A percentile compares a stretch with the other conserved stretches of the same genome.
Evolutionary conservation across 75 land plant genomes (phyloP).

Genomic region (Cunninghamia lanceolata): DNA sequence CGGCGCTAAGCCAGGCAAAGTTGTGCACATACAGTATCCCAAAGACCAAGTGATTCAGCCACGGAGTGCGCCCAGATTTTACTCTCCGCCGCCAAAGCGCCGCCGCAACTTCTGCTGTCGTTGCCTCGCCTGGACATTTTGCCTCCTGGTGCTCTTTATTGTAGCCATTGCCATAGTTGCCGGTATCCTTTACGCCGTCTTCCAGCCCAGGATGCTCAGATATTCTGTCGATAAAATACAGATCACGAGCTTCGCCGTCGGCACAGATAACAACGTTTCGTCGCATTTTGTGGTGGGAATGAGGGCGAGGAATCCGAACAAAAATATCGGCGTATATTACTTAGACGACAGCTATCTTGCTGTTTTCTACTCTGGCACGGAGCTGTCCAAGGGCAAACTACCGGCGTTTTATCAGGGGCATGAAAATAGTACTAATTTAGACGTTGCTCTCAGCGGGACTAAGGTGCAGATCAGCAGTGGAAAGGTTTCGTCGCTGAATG

Average conservation of each 20-base stretch:
- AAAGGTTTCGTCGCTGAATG: background rate
- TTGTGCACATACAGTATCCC: background rate
- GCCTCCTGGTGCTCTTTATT: slow-evolving; percentile 28
- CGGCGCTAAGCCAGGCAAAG: too few species aligned
- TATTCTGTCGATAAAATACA: slow-evolving; percentile 13
- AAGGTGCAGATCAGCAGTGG: slow-evolving; percentile 22
- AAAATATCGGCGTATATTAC: too few species aligned
- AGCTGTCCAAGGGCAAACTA: slow-evolving; percentile 44
- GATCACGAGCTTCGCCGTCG: slow-evolving; percentile 26
- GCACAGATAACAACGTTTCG: slow-evolving; percentile 24
- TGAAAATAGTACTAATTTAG: slow-evolving; percentile 50
- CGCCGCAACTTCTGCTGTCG: slow-evolving; percentile 31
- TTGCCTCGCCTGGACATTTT: slow-evolving; percentile 43
- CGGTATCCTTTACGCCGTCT: slow-evolving; percentile 33
- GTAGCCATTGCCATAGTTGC: slow-evolving; percentile 14
- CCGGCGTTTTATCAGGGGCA: slow-evolving; percentile 22
- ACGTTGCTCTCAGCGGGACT: slow-evolving; percentile 27
- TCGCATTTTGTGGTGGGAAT: too few species aligned
- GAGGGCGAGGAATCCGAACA: too few species aligned
- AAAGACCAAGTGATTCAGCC: background rate
- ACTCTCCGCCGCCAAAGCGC: slow-evolving; percentile 31
- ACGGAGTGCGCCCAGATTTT: slow-evolving; percentile 1
- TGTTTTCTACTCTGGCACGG: slow-evolving; percentile 38
- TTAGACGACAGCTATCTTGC: background rate
- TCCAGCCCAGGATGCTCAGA: too few species aligned